phyloP scores from a whole-genome alignment of 306 rosid genomes.

The Astragalus membranaceus region DNA sequence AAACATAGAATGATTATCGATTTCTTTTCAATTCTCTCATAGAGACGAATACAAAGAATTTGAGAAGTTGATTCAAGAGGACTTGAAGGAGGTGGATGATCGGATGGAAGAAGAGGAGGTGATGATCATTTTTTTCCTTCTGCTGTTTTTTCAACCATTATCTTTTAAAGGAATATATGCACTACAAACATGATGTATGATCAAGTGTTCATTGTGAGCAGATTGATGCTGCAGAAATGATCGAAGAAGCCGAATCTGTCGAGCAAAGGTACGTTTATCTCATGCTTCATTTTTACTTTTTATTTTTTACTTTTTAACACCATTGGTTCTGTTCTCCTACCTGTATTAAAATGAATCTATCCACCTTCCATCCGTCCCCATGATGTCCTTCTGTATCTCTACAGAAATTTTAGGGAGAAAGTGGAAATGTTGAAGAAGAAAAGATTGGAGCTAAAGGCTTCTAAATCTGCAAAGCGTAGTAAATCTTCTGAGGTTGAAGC shows the following conservation, averaged over 20 bases:
- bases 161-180: background rate
- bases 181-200: background rate
- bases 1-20: slow-evolving; percentile 7
- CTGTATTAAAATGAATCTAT: background rate
- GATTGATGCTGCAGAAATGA: slow-evolving; percentile 88
- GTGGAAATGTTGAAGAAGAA: slow-evolving; percentile 70
- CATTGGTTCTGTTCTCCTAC: background rate
- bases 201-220: slow-evolving; percentile 26
- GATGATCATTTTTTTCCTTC: slow-evolving; percentile 6
- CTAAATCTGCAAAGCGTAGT: slow-evolving; percentile 41
- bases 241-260: slow-evolving; percentile 80
- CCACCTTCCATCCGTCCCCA: background rate
- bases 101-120: slow-evolving; percentile 99
- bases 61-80: slow-evolving; percentile 93
- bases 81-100: slow-evolving; percentile 81
- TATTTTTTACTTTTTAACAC: background rate
- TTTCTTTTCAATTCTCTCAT: slow-evolving; percentile 25
- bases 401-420: slow-evolving; percentile 55
- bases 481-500: slow-evolving; percentile 31
- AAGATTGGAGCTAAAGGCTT: slow-evolving; percentile 59
- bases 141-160: background rate
- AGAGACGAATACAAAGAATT: slow-evolving; percentile 96
- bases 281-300: background rate
- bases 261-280: slow-evolving; percentile 60
- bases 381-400: background rate